Base-by-base conservation (phyloP, 805 yeast genomes). In the Myxozyma mucilagina region DNA sequence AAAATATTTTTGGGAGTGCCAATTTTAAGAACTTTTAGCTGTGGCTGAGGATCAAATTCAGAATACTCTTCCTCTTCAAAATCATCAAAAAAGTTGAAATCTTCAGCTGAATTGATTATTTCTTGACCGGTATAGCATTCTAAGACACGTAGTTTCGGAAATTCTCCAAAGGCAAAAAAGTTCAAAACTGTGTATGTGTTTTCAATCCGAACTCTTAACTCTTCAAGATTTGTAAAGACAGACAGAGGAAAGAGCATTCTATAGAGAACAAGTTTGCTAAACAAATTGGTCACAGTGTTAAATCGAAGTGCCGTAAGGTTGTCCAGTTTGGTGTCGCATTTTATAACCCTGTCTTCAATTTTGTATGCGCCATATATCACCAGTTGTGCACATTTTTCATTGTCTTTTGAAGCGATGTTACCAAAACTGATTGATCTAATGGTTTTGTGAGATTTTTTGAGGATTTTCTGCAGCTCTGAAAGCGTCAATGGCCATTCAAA, bases 201-300 rank as follows among this genome's bases (percentile, higher is more conserved):
- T 34, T 57, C 56, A 18, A 53, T 38, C 13, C 57, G 39, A 42
- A 57, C 16, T n/a, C 61, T 42, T 43, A 57, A 47, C 16, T 52
- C 57, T 31, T n/a, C 39, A 13, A 57, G 48, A 32, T 52, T 53
- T 4, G 31, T 18, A n/a, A 45, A 39, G 14, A 41, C 41, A 2
- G 60, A 24, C 56, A 34, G 32, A 3, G 35, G 42, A 18, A 24
- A 44, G 3, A 16, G 31, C 8, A 24, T 2, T 20, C 20, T 39
- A 13, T 41, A 31, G 11, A 31, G 16, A 9, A 7, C 14, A 10
- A 34, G 18, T 7, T 32, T 6, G 24, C n/a, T 24, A 42, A 57
- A 57, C 6, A 47, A 47, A 9, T 43, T 18, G 3, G 53, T 47
- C 31, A 47, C 45, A 8, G 45, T n/a, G 20, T 35, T 41, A 24